Percentiles rank a stretch among this genome's conserved stretches.
phyloP scores from a whole-genome alignment of 208 protist genomes.

The Crithidia mellificae region DNA sequence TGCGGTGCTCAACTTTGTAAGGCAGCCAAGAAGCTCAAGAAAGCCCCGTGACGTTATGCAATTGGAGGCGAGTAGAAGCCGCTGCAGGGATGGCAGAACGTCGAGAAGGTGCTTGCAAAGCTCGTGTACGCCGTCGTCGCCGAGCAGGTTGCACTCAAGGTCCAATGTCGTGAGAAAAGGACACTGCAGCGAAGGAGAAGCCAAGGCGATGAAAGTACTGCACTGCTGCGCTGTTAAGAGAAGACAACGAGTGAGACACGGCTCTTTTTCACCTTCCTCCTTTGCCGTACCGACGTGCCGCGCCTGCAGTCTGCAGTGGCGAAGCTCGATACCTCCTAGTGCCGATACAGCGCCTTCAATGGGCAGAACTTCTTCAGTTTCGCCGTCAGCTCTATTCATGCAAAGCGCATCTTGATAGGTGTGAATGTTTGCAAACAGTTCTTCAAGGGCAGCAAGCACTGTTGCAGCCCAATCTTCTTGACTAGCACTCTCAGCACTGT shows the following conservation, averaged over 20 bases:
- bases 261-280: too few relatives aligned
- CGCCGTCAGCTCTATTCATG: background rate
- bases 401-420: background rate
- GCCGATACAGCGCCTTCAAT: background rate
- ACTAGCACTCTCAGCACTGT: background rate
- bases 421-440: background rate
- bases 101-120: slow-evolving; percentile 18
- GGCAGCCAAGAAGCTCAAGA: background rate
- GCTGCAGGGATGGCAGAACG: slow-evolving; percentile 24
- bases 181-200: background rate
- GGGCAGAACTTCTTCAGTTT: background rate
- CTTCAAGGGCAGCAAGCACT: background rate
- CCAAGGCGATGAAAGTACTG: background rate
- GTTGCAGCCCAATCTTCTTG: background rate
- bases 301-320: slow-evolving; percentile 25
- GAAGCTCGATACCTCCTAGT: slow-evolving; percentile 18
- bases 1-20: background rate
- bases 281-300: slow-evolving; percentile 8
- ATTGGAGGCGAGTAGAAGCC: slow-evolving; percentile 35
- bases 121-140: slow-evolving; percentile 22
- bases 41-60: slow-evolving; percentile 15
- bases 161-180: slow-evolving; percentile 34
- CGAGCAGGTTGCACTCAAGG: slow-evolving; percentile 40
- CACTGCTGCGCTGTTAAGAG: slow-evolving; percentile 9
- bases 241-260: slow-evolving; percentile 7